These are phyloP conservation scores for Epicoccum sorghinum DNA, from an alignment of 2,329 filamentous ascomycete genomes.

Conservation along the genomic window DNA sequence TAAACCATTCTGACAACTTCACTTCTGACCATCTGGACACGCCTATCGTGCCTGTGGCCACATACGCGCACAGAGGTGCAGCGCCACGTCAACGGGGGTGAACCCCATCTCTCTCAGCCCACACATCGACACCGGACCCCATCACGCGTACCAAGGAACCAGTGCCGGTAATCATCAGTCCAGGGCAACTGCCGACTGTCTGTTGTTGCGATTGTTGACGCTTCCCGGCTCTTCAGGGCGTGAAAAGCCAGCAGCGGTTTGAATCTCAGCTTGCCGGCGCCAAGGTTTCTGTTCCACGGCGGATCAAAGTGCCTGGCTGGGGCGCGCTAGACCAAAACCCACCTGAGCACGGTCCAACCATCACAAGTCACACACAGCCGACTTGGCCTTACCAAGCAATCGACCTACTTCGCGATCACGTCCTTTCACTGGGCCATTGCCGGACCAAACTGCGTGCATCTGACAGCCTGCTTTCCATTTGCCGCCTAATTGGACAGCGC, in stretches of 20 bases:
- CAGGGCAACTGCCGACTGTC: neutral
- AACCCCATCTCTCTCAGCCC: constrained; percentile 9
- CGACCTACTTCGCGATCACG: neutral
- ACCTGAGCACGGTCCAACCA: constrained; percentile 18
- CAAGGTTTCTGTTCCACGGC: constrained; percentile 33
- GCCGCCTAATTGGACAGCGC: neutral
- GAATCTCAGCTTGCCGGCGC: constrained; percentile 37
- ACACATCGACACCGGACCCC: constrained; percentile 7
- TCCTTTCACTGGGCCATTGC: neutral
- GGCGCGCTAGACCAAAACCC: constrained; percentile 27
- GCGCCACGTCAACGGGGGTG: constrained; percentile 44
- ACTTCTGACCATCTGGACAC: constrained; percentile 4
- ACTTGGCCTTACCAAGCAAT: neutral
- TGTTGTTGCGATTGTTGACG: constrained; percentile 19
- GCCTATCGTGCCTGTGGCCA: constrained; percentile 31
- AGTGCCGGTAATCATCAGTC: neutral
- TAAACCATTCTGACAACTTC: constrained; percentile 14
- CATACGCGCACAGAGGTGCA: constrained; percentile 28
- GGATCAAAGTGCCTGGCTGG: constrained; percentile 10
- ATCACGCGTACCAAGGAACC: constrained; percentile 1
- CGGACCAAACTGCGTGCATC: neutral
- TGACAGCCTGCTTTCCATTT: neutral
- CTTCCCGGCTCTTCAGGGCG: constrained; percentile 11
- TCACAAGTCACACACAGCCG: neutral
- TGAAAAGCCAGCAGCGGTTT: constrained; percentile 28